These are phyloP conservation scores for Dispira simplex DNA, from an alignment of 192 early-diverging fungal species.

Conservation along the genomic window DNA sequence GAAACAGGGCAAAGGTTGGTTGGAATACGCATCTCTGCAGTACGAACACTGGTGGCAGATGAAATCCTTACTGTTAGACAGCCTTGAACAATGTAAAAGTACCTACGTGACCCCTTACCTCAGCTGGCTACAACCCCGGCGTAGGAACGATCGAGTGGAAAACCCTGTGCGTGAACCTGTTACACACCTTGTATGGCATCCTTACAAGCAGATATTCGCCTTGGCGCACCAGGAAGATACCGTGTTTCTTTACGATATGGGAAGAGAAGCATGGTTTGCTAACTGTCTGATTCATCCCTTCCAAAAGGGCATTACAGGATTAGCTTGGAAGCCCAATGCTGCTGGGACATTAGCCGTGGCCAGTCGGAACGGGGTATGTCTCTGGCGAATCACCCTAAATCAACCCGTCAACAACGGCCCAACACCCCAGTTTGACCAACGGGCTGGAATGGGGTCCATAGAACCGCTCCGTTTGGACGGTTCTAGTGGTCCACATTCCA, in stretches of 20 bases:
- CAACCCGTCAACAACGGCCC: constrained; percentile 2
- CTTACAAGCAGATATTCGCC: constrained; percentile 45
- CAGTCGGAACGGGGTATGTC: constrained; percentile 21
- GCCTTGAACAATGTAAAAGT: background rate
- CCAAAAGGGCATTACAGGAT: constrained; percentile 23
- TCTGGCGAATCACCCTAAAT: constrained; percentile 24
- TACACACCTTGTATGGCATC: constrained; percentile 60
- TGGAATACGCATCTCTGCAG: constrained; percentile 4
- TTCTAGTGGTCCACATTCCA: background rate
- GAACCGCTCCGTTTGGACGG: background rate
- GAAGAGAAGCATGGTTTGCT: constrained; percentile 29
- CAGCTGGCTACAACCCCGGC: background rate
- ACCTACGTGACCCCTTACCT: background rate
- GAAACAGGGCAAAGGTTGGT: background rate
- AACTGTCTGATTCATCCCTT: constrained; percentile 23
- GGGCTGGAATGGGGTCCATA: background rate
- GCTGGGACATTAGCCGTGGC: constrained; percentile 27
- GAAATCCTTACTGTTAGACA: background rate
- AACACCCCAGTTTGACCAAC: background rate
- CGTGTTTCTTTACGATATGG: constrained; percentile 53
- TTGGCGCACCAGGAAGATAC: constrained; percentile 48
- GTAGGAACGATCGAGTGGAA: background rate
- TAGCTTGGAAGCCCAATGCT: constrained; percentile 29
- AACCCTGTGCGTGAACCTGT: constrained; percentile 17
- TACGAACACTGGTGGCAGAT: background rate